These are phyloP conservation scores for Starmerella khaoyaiensis DNA, from an alignment of 805 yeast species.

Conservation along the genomic window DNA sequence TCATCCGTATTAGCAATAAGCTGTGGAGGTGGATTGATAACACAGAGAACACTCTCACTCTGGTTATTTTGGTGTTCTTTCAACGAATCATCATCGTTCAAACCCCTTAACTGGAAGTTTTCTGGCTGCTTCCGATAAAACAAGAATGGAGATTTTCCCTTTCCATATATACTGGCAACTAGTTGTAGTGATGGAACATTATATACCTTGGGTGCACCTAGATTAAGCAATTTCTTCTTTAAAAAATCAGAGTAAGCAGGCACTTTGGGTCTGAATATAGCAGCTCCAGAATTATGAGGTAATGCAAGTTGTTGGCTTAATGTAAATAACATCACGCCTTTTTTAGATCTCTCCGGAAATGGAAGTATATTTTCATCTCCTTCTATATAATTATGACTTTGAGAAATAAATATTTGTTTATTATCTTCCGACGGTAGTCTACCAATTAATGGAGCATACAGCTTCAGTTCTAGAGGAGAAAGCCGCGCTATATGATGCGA, in stretches of 20 bases:
- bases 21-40: constrained; percentile 10
- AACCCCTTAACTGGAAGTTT: neutral
- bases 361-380: constrained; percentile 21
- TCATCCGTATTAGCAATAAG: constrained; percentile 6
- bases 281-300: constrained; percentile 2
- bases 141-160: constrained; percentile 12
- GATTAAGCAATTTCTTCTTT: constrained; percentile 13
- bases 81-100: neutral
- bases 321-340: constrained; percentile 16
- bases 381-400: constrained; percentile 9
- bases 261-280: constrained; percentile 3
- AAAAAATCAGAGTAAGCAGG: constrained; percentile 4
- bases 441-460: constrained; percentile 11
- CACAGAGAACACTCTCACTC: constrained; percentile 7
- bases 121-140: constrained; percentile 8
- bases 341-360: constrained; percentile 17
- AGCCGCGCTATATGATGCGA: constrained; percentile 11
- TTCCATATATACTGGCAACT: constrained; percentile 11
- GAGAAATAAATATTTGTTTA: constrained; percentile 7
- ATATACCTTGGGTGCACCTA: constrained; percentile 8
- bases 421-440: neutral
- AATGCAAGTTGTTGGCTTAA: constrained; percentile 7
- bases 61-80: neutral
- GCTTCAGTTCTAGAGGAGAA: constrained; percentile 10
- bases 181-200: constrained; percentile 7